Evolutionary conservation across 192 early-diverging fungal genomes (phyloP), one percentile per base, ranked within the genome.

Genomic region (Dimargaris cristalligena): DNA sequence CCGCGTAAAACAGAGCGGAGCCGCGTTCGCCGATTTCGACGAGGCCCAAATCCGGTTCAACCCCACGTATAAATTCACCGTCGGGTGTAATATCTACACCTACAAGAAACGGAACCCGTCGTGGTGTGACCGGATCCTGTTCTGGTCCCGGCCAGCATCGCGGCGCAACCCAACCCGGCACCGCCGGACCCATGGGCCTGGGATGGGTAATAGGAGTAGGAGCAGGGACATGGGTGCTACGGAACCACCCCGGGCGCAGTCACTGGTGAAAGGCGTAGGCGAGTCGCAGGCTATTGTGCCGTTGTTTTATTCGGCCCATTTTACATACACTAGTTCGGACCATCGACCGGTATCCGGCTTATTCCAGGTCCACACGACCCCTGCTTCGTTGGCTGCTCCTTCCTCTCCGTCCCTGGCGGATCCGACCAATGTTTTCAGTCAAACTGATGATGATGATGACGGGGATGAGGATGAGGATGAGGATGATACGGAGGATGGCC

Each of bases 291-390:
- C n/a, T n/a, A n/a, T n/a, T n/a, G n/a, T n/a, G n/a, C 54, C 54
- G 34, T 33, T 56, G 14, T 34, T 1, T 4, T 56, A 56, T 33
- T 14, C 1, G 8, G 54, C 16, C 32, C 54, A 56, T 23, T 56
- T 56, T 56, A 18, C 30, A 1, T 56, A 56, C 54, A n/a, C 32
- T 14, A 28, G 26, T 34, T 56, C 54, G 31, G 54, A 56, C 34
- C 54, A 56, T 33, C 54, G 54, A 9, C 54, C 54, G 29, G 54
- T 56, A 10, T 56, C 54, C 31, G 54, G 54, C 23, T 23, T 56
- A 1, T 56, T 28, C 54, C 28, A 13, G 8, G 13, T 56, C 23
- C 32, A 34, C 29, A 20, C 34, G 20, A 29, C 20, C 54, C 31
- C 31, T 3, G n/a, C 20, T 2, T 6, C 51, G 2, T 23, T 52